Base-by-base conservation (phyloP, 2,329 filamentous ascomycete genomes). In the Epichloe elymi region DNA sequence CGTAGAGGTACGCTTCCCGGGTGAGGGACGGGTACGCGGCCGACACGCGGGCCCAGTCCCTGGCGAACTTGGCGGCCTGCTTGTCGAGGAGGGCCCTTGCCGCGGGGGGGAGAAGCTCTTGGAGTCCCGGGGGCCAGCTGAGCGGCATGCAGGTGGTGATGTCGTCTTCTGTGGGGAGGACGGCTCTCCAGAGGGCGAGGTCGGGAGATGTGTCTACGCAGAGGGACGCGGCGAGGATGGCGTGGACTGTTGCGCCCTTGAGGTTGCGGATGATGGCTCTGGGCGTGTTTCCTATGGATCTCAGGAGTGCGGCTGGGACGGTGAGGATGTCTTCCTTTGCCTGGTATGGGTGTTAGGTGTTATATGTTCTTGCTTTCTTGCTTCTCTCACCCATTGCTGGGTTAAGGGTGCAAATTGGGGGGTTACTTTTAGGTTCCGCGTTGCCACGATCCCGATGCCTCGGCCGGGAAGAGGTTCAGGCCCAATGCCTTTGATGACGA, bases 401-500 rank as follows among this genome's bases (percentile, higher is more conserved):
- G n/a, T 23, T 20, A 1, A 1, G 20, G 33, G 36, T 23, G 12
- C 41, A 46, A 20, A 33, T 8, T 37, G 30, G 12, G 41, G 35
- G 42, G 26, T 68, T 30, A 86, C 86, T 69, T 84, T 70, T 54
- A 93, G 74, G 14, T 75, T 69, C 30, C 76, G 74, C 12, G 79
- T 82, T 5, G 88, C 84, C 48, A 90, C 74, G 51, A 95, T 81
- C 45, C 90, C 89, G 49, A 93, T 76, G 30, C 89, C 89, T 50
- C 85, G 76, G 2, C 82, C 85, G 5, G 82, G 78, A 15, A 95
- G 81, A 39, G 71, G 72, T 40, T 80, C 75, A 5, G 88, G 82
- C 2, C 72, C 71, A 46, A 94, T 79, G 30, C 82, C 82, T 58
- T 83, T 74, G 57, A 88, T 76, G 37, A 74, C 67, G 30, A 94